Percentiles rank a stretch among this genome's conserved stretches.
These are phyloP conservation scores for Phyllosticta citribraziliensis DNA, from an alignment of 2,329 filamentous ascomycete species.

Conservation along the genomic window DNA sequence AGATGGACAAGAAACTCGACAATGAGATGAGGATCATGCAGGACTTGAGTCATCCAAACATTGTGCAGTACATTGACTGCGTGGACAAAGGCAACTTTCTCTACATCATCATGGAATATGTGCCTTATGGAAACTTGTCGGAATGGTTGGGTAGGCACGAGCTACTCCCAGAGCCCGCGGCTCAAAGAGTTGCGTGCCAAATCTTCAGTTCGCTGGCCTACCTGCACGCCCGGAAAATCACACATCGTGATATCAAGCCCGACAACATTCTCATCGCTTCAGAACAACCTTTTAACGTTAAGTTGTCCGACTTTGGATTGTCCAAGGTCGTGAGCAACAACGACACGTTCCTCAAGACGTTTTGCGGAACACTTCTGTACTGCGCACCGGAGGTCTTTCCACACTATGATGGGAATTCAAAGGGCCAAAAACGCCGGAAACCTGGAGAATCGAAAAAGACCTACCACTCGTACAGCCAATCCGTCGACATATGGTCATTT, in stretches of 20 bases:
- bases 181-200: slow-evolving; percentile 63
- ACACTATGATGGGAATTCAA: slow-evolving; percentile 57
- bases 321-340: slow-evolving; percentile 89
- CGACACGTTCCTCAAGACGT: slow-evolving; percentile 88
- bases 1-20: slow-evolving; percentile 82
- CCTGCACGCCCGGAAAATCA: slow-evolving; percentile 79
- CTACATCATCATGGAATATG: slow-evolving; percentile 96
- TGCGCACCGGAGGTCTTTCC: slow-evolving; percentile 96
- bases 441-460: slow-evolving; percentile 24
- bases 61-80: slow-evolving; percentile 85
- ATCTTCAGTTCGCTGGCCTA: slow-evolving; percentile 77
- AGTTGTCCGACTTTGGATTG: slow-evolving; percentile 91
- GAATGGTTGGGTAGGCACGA: slow-evolving; percentile 55
- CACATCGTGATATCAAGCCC: slow-evolving; percentile 91
- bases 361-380: slow-evolving; percentile 91
- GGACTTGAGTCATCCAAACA: slow-evolving; percentile 71
- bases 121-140: slow-evolving; percentile 73
- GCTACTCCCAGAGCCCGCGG: slow-evolving; percentile 55
- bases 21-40: slow-evolving; percentile 98
- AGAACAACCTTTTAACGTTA: slow-evolving; percentile 65
- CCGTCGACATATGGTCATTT: slow-evolving; percentile 93
- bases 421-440: slow-evolving; percentile 52
- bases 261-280: slow-evolving; percentile 85
- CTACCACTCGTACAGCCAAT: slow-evolving; percentile 68
- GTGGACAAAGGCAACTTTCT: slow-evolving; percentile 71